Evolutionary conservation across 169 alveolate species (phyloP).

Genomic region (Cryptosporidium baileyi): DNA sequence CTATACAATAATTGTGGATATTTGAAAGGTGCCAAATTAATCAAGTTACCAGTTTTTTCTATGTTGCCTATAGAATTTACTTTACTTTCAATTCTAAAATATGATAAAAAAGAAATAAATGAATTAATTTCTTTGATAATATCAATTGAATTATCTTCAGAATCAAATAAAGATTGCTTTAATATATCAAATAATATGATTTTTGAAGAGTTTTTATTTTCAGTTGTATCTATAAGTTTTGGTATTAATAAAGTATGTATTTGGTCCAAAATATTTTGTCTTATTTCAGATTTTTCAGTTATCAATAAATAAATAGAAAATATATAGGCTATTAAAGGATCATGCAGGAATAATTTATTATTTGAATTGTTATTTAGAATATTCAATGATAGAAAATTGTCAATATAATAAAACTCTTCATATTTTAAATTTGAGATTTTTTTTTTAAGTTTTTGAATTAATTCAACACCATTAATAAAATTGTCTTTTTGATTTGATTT

Average conservation of each 20-base stretch:
- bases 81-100: background rate
- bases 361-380: background rate
- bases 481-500: background rate
- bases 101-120: conserved; percentile 51
- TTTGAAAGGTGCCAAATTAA: conserved; percentile 10
- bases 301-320: conserved; percentile 14
- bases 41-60: background rate
- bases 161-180: conserved; percentile 16
- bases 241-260: conserved; percentile 27
- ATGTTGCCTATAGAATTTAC: background rate
- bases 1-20: conserved; percentile 42
- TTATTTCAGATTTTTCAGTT: conserved; percentile 50
- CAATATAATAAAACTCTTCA: conserved; percentile 14
- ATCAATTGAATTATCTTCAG: background rate
- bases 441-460: background rate
- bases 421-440: background rate
- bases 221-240: background rate
- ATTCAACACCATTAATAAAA: background rate
- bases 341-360: conserved; percentile 34
- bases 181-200: conserved; percentile 47
- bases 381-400: background rate
- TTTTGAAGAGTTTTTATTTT: conserved; percentile 22
- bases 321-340: conserved; percentile 45
- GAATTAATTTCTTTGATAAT: conserved; percentile 41
- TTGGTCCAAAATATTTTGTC: conserved; percentile 38